Conservation (phyloP, 2,329 filamentous ascomycete species). For the Tolypocladium cylindrosporum region DNA sequence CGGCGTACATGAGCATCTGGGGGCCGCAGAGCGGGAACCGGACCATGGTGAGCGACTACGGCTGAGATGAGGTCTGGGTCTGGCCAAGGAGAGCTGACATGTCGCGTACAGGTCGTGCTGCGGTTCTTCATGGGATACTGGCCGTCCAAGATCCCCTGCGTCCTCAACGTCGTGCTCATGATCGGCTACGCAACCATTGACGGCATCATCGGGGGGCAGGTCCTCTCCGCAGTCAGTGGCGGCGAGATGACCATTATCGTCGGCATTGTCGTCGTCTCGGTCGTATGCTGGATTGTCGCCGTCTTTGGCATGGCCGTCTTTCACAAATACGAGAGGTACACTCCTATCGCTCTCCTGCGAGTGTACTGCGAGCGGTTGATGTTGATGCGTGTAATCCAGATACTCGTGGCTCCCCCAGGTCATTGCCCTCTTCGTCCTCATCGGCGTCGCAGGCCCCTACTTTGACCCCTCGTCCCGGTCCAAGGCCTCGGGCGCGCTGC, state of each 20-base stretch:
- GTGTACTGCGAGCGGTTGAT: background rate
- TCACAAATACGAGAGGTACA: slow-evolving; percentile 57
- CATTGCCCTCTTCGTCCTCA: slow-evolving; percentile 61
- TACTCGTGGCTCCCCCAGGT: slow-evolving; percentile 54
- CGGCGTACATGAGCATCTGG: slow-evolving; percentile 70
- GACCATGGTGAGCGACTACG: slow-evolving; percentile 47
- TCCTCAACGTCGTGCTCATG: slow-evolving; percentile 44
- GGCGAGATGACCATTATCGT: slow-evolving; percentile 57
- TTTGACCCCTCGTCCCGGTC: slow-evolving; percentile 54
- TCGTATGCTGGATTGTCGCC: slow-evolving; percentile 66
- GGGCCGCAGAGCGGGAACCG: slow-evolving; percentile 65
- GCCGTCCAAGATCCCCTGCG: slow-evolving; percentile 20
- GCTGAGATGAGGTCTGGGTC: no score
- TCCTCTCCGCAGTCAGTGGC: slow-evolving; percentile 63
- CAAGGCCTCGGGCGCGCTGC: slow-evolving; percentile 52
- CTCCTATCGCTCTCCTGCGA: background rate
- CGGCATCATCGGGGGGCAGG: slow-evolving; percentile 68
- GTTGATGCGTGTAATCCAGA: slow-evolving; percentile 5
- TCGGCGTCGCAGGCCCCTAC: slow-evolving; percentile 52
- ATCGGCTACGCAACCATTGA: slow-evolving; percentile 74
- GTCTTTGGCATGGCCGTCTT: slow-evolving; percentile 44
- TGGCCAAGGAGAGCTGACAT: no score
- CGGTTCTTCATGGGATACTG: slow-evolving; percentile 67
- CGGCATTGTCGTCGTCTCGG: slow-evolving; percentile 64
- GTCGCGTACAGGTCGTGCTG: slow-evolving; percentile 43